Evolutionary conservation across 148 eudicot genomes (phyloP).

Genomic region (Linanthus parryae): DNA sequence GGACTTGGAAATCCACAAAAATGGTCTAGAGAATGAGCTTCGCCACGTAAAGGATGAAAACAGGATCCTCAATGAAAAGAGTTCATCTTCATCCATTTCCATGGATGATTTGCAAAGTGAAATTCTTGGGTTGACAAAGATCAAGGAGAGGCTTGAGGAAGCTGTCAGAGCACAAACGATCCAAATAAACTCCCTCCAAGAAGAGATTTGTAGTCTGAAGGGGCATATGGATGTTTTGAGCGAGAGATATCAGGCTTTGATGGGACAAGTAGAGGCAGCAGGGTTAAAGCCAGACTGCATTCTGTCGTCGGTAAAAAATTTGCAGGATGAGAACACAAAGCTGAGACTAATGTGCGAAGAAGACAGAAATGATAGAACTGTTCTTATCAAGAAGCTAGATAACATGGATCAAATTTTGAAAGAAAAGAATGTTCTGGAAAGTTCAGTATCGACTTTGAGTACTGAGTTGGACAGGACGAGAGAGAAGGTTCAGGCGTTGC

Average conservation of each 20-base stretch:
- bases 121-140: slow-evolving; percentile 39
- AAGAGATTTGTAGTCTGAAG: slow-evolving; percentile 49
- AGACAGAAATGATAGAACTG: slow-evolving; percentile 46
- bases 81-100: slow-evolving; percentile 32
- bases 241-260: slow-evolving; percentile 45
- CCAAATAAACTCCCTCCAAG: slow-evolving; percentile 43
- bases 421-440: slow-evolving; percentile 33
- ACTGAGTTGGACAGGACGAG: slow-evolving; percentile 45
- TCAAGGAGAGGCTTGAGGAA: slow-evolving; percentile 74
- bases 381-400: slow-evolving; percentile 40
- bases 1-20: slow-evolving; percentile 50
- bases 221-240: slow-evolving; percentile 58
- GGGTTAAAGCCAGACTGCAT: slow-evolving; percentile 63
- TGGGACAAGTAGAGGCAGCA: slow-evolving; percentile 45
- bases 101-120: slow-evolving; percentile 50
- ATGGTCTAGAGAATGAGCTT: slow-evolving; percentile 59
- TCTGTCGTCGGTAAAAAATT: slow-evolving; percentile 35
- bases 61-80: slow-evolving; percentile 38
- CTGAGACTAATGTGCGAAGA: slow-evolving; percentile 43
- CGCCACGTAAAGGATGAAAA: slow-evolving; percentile 54
- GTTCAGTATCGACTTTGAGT: slow-evolving; percentile 41
- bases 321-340: slow-evolving; percentile 66
- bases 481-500: slow-evolving; percentile 41
- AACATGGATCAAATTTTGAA: slow-evolving; percentile 46
- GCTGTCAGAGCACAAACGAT: slow-evolving; percentile 58